Percentiles rank a stretch among this genome's conserved stretches.
phyloP scores from a whole-genome alignment of 2,329 filamentous ascomycete genomes.

The Colletotrichum liaoningense region DNA sequence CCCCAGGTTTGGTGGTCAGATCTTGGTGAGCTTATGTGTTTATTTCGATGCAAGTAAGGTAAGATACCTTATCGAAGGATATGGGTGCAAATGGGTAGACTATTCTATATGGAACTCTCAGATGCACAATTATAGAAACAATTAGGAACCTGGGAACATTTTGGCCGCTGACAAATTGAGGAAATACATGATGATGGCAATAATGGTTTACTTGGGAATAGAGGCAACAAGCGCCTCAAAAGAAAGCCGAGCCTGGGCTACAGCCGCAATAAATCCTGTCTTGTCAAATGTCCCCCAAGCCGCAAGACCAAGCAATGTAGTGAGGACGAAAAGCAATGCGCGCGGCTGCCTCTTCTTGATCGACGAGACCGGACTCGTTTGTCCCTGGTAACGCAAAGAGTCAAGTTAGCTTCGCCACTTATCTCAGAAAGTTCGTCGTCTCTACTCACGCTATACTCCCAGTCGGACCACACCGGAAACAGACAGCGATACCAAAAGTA shows the following conservation, averaged over 20 bases:
- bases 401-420: not conserved
- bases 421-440: no score
- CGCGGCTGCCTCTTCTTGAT: not conserved
- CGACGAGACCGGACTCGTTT: not conserved
- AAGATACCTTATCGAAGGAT: not conserved
- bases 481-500: constrained; percentile 49
- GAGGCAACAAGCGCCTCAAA: not conserved
- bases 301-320: not conserved
- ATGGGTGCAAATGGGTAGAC: not conserved
- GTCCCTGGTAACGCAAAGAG: not conserved
- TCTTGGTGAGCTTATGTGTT: not conserved
- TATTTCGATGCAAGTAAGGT: not conserved
- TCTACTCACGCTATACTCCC: constrained; percentile 47
- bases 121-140: not conserved
- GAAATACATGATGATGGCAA: not conserved
- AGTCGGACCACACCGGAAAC: constrained; percentile 48
- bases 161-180: not conserved
- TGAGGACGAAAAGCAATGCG: not conserved
- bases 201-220: not conserved
- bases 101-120: not conserved
- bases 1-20: no score
- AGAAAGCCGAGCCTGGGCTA: not conserved
- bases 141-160: not conserved
- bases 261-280: not conserved
- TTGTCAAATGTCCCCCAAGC: not conserved